phyloP scores from a whole-genome alignment of 1,139 yeast species.

The Meyerozyma guilliermondii region DNA sequence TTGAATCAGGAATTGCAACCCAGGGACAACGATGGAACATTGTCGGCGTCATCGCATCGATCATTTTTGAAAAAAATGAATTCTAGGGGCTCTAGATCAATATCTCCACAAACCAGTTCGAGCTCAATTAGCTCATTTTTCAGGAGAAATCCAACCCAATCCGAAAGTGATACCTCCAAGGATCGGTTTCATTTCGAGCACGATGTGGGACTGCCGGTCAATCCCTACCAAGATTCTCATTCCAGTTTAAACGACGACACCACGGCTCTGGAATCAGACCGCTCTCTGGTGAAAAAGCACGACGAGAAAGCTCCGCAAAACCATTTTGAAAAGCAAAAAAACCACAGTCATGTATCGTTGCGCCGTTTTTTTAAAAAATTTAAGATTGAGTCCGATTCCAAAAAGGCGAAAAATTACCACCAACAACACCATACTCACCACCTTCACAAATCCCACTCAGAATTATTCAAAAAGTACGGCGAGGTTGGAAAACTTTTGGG shows the following conservation, averaged over 20 bases:
- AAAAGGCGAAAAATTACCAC: background rate
- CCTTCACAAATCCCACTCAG: conserved; percentile 6
- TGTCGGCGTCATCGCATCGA: conserved; percentile 12
- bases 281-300: background rate
- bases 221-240: conserved; percentile 1
- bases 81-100: conserved; percentile 9
- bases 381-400: conserved; percentile 14
- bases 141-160: background rate
- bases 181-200: background rate
- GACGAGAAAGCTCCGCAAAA: background rate
- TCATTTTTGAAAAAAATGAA: conserved; percentile 14
- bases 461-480: conserved; percentile 47
- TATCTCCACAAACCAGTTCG: conserved; percentile 14
- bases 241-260: background rate
- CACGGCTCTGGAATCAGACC: background rate
- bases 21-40: background rate
- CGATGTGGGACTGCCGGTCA: conserved; percentile 2
- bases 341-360: conserved; percentile 28
- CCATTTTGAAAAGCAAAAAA: conserved; percentile 5
- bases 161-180: background rate
- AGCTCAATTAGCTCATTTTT: conserved; percentile 12
- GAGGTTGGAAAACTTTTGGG: conserved; percentile 53
- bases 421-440: background rate
- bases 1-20: background rate
- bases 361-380: conserved; percentile 36